Conservation (phyloP, 257 asterid genomes). For the Solanum bukasovii region DNA sequence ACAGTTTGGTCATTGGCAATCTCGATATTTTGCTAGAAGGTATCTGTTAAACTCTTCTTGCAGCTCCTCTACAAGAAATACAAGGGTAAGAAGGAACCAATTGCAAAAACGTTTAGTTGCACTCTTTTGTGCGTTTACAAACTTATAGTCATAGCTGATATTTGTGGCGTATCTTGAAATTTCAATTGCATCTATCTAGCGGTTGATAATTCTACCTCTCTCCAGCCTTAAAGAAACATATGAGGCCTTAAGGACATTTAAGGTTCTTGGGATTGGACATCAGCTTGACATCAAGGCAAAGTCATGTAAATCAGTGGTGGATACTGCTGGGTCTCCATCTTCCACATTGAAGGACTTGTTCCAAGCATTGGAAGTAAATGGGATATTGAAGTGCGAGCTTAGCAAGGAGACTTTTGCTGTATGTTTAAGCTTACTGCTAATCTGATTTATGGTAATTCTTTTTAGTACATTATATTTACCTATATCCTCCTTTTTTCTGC, state of each 20-base stretch:
- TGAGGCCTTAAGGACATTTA: constrained; percentile 68
- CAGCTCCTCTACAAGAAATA: not conserved
- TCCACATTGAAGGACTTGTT: constrained; percentile 50
- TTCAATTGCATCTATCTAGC: not conserved
- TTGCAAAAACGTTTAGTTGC: not conserved
- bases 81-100: not conserved
- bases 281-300: constrained; percentile 36
- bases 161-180: not conserved
- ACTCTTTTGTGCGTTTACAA: not conserved
- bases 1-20: not conserved
- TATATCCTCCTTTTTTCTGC: not conserved
- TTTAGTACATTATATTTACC: not conserved
- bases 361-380: constrained; percentile 57
- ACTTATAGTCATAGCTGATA: not conserved
- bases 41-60: not conserved
- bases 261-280: constrained; percentile 70
- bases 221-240: constrained; percentile 72
- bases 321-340: constrained; percentile 40
- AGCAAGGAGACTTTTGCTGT: constrained; percentile 44
- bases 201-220: not conserved
- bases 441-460: not conserved
- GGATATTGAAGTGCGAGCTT: constrained; percentile 66
- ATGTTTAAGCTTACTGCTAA: constrained; percentile 10
- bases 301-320: constrained; percentile 51
- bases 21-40: not conserved